A percentile compares a stretch with the other conserved stretches of the same genome.
phyloP scores from a whole-genome alignment of 805 yeast genomes.

The Nakazawaea pomicola region DNA sequence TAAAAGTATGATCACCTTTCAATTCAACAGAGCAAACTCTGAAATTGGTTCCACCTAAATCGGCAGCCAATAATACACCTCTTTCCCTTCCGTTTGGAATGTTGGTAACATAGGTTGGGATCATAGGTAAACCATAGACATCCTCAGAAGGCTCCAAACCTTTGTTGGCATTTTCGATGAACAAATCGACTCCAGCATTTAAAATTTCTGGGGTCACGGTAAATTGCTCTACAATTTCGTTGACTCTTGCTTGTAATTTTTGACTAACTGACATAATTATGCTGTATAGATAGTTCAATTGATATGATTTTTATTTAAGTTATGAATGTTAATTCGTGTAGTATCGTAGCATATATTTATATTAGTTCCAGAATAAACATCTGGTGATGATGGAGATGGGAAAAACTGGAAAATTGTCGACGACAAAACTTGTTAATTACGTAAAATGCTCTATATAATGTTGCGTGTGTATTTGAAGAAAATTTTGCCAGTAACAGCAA shows the following conservation, averaged over 20 bases:
- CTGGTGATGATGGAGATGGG: not conserved
- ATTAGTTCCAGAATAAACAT: not conserved
- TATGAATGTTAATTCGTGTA: too few species aligned
- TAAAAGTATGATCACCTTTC: conserved; percentile 74
- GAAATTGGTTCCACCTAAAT: conserved; percentile 94
- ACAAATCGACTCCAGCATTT: conserved; percentile 45
- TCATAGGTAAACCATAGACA: conserved; percentile 71
- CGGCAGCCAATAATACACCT: conserved; percentile 86
- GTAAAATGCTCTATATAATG: too few species aligned
- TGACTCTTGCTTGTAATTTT: conserved; percentile 22
- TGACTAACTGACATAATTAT: conserved; percentile 3
- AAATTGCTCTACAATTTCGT: conserved; percentile 36
- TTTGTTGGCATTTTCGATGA: conserved; percentile 53
- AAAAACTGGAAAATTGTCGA: too few species aligned
- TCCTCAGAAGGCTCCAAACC: conserved; percentile 46
- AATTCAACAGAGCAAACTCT: conserved; percentile 86
- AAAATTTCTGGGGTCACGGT: conserved; percentile 37
- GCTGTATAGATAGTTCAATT: too few species aligned
- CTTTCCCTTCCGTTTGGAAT: conserved; percentile 83
- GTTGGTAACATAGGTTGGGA: conserved; percentile 83
- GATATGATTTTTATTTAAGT: not conserved
- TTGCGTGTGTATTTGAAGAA: not conserved
- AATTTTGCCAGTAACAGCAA: not conserved
- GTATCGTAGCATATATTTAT: not conserved
- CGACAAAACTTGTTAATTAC: too few species aligned